Evolutionary conservation across 2,329 filamentous ascomycete species (phyloP).

Genomic region (Tolypocladium ovalisporum): DNA sequence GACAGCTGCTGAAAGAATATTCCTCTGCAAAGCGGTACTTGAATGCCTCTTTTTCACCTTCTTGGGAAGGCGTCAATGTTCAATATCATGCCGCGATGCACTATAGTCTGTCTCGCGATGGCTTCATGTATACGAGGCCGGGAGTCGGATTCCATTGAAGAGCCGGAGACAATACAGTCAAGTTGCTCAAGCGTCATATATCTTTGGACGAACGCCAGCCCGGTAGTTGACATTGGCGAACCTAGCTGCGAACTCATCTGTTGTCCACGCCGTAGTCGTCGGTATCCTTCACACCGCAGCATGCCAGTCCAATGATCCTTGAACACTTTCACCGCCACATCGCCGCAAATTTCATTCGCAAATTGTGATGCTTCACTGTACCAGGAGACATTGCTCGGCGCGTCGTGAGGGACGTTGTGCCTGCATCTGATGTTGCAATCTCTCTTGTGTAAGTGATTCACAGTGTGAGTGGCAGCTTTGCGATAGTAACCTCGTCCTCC

Average conservation of each 20-base stretch:
- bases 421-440: not conserved
- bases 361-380: not conserved
- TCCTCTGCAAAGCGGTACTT: not conserved
- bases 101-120: not conserved
- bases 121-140: not conserved
- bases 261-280: not conserved
- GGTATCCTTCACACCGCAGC: not conserved
- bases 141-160: not conserved
- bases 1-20: constrained; percentile 13
- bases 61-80: not conserved
- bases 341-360: not conserved
- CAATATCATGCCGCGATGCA: not conserved
- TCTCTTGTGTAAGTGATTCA: not conserved
- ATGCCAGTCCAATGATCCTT: not conserved
- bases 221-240: not conserved
- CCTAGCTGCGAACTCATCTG: not conserved
- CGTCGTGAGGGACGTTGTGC: not conserved
- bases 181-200: too few relatives aligned
- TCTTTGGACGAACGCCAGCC: too few relatives aligned
- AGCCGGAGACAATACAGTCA: not conserved
- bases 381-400: not conserved
- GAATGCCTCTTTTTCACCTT: not conserved
- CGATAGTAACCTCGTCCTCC: not conserved
- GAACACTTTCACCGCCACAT: not conserved
- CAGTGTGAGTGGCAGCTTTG: too few relatives aligned